Conservation (phyloP, 768 basidiomycete genomes). For the Lactarius pseudohatsudake region DNA sequence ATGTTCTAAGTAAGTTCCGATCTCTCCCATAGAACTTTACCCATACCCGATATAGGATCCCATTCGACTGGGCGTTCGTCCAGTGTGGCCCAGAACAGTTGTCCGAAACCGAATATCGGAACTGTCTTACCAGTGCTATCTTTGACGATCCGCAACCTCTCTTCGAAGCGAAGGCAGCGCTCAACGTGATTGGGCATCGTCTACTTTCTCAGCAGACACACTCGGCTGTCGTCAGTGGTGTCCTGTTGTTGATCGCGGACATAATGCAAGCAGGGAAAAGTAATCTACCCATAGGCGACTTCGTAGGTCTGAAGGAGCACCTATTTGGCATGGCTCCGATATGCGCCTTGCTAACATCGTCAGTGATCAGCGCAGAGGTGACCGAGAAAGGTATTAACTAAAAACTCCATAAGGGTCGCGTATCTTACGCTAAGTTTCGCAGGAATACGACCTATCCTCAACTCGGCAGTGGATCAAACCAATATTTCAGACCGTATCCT, state of each 20-base stretch:
- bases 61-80: conserved; percentile 23
- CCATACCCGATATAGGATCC: conserved; percentile 8
- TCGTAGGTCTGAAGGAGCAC: conserved; percentile 19
- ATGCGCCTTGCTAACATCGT: conserved; percentile 15
- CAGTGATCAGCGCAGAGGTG: not conserved
- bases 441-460: conserved; percentile 19
- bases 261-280: conserved; percentile 20
- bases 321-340: conserved; percentile 16
- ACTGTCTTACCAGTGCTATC: conserved; percentile 7
- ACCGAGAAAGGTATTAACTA: conserved; percentile 17
- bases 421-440: not conserved
- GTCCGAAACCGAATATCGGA: conserved; percentile 15
- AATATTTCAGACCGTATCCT: conserved; percentile 20
- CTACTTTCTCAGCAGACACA: not conserved
- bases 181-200: conserved; percentile 17
- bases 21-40: not conserved
- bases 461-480: conserved; percentile 8
- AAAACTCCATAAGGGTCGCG: not conserved
- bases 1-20: conserved; percentile 10
- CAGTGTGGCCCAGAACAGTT: conserved; percentile 21
- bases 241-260: conserved; percentile 15
- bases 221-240: not conserved
- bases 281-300: conserved; percentile 4
- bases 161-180: conserved; percentile 19
- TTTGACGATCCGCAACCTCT: conserved; percentile 14